Percentiles rank a stretch among this genome's conserved stretches.
Evolutionary conservation across 1,284 basidiomycete species (phyloP).

Genomic region (Malassezia sympodialis): DNA sequence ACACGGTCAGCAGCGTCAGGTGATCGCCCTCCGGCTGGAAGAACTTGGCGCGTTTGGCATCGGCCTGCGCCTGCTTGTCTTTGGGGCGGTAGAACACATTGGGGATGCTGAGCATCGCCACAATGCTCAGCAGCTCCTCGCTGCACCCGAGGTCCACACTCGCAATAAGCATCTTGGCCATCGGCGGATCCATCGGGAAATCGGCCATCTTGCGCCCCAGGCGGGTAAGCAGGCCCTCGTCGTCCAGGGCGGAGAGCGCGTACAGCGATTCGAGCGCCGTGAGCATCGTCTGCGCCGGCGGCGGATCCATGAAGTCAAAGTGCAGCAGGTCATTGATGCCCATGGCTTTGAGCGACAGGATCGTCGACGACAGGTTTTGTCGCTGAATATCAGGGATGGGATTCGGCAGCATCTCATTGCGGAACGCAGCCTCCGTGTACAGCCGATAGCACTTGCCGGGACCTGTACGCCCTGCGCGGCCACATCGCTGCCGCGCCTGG

Average conservation of each 20-base stretch:
- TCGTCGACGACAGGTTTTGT: slow-evolving; percentile 83
- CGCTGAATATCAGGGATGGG: slow-evolving; percentile 96
- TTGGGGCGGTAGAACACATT: slow-evolving; percentile 96
- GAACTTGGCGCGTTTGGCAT: slow-evolving; percentile 89
- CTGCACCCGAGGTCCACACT: slow-evolving; percentile 88
- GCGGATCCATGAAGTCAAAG: slow-evolving; percentile 99
- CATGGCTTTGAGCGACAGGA: slow-evolving; percentile 95
- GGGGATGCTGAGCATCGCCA: slow-evolving; percentile 93
- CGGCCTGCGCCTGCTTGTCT: slow-evolving; percentile 96
- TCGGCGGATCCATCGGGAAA: slow-evolving; percentile 90
- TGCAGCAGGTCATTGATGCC: slow-evolving; percentile 94
- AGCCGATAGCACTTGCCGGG: slow-evolving; percentile 97
- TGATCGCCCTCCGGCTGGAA: slow-evolving; percentile 87
- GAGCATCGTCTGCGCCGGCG: slow-evolving; percentile 87
- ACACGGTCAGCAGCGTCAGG: slow-evolving; percentile 84
- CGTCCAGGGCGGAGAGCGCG: slow-evolving; percentile 87
- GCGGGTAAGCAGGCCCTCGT: slow-evolving; percentile 86
- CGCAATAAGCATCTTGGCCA: slow-evolving; percentile 98
- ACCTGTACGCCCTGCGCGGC: slow-evolving; percentile 91
- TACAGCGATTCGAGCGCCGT: slow-evolving; percentile 88
- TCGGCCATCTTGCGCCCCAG: slow-evolving; percentile 98
- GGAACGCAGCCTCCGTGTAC: slow-evolving; percentile 92
- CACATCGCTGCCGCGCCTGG: slow-evolving; percentile 85
- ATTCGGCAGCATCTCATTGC: slow-evolving; percentile 97
- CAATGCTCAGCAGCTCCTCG: slow-evolving; percentile 90